A percentile compares a stretch with the other conserved stretches of the same genome.
These are phyloP conservation scores for Globisporangium apiculatum DNA, from an alignment of 352 stramenopile genomes.

Conservation along the genomic window DNA sequence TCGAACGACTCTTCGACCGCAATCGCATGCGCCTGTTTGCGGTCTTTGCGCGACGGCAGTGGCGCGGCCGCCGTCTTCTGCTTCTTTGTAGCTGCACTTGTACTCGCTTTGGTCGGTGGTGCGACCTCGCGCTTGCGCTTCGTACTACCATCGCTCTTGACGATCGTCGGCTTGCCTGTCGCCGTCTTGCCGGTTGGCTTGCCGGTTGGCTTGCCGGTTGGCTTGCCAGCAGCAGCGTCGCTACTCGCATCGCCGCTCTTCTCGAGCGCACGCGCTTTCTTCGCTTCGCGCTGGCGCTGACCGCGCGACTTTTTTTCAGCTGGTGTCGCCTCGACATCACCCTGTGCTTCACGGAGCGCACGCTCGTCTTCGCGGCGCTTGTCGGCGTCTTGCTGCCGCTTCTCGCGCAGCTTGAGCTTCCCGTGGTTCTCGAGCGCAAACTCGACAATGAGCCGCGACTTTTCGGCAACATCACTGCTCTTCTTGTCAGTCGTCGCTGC, in stretches of 20 bases:
- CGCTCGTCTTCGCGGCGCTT: conserved; percentile 68
- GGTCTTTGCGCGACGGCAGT: conserved; percentile 56
- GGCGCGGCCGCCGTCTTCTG: conserved; percentile 24
- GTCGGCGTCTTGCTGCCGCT: conserved; percentile 52
- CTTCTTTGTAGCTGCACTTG: conserved; percentile 2
- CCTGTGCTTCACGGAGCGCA: conserved; percentile 54
- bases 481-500: conserved; percentile 14
- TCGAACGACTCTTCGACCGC: conserved; percentile 72
- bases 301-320: conserved; percentile 59
- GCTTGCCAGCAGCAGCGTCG: conserved; percentile 9
- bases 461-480: conserved; percentile 39
- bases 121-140: conserved; percentile 34
- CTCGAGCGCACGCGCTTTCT: conserved; percentile 37
- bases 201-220: no score
- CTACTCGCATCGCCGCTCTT: conserved; percentile 13
- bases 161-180: conserved; percentile 28
- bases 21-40: conserved; percentile 46
- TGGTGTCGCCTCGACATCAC: conserved; percentile 16
- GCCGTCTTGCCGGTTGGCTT: neutral
- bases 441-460: conserved; percentile 83
- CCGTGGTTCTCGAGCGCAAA: conserved; percentile 87
- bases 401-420: conserved; percentile 83
- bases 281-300: conserved; percentile 70
- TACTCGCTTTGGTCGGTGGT: conserved; percentile 6
- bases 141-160: conserved; percentile 15